Conservation (phyloP, 2,329 filamentous ascomycete genomes). For the Dactylellina drechsleri region DNA sequence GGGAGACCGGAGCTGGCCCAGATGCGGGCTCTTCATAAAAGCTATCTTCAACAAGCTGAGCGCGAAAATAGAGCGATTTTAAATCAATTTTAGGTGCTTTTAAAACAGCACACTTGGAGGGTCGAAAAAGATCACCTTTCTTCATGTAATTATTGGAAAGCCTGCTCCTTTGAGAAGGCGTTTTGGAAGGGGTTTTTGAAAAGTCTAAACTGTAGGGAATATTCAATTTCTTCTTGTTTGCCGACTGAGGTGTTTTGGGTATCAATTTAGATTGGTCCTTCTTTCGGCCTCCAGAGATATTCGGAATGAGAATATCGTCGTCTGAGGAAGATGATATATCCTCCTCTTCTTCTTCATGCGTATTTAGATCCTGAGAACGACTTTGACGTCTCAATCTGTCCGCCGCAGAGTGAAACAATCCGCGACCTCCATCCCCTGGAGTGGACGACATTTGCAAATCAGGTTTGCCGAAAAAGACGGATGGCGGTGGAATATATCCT, state of each 20-base stretch:
- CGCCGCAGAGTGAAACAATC: slow-evolving; percentile 34
- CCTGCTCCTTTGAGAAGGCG: background rate
- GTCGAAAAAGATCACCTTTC: background rate
- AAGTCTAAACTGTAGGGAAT: slow-evolving; percentile 6
- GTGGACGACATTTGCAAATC: slow-evolving; percentile 28
- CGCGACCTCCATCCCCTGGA: slow-evolving; percentile 41
- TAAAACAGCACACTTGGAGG: slow-evolving; percentile 1
- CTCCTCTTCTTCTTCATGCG: slow-evolving; percentile 30
- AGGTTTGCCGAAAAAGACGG: slow-evolving; percentile 34
- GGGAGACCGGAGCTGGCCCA: background rate
- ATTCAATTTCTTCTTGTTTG: background rate
- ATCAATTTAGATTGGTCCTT: background rate
- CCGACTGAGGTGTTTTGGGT: background rate
- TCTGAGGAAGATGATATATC: slow-evolving; percentile 42
- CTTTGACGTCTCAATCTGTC: slow-evolving; percentile 32
- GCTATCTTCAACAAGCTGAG: slow-evolving; percentile 28
- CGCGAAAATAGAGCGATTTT: slow-evolving; percentile 18
- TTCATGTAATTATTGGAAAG: background rate
- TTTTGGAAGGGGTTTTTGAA: slow-evolving; percentile 17
- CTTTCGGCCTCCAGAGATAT: background rate
- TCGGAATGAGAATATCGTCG: slow-evolving; percentile 25
- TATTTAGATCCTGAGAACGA: background rate
- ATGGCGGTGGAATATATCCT: slow-evolving; percentile 8
- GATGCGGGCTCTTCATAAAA: slow-evolving; percentile 35
- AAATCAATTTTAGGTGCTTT: slow-evolving; percentile 13